Evolutionary conservation across 495 filamentous ascomycete genomes (phyloP).

Genomic region (Trichoderma gamsii): DNA sequence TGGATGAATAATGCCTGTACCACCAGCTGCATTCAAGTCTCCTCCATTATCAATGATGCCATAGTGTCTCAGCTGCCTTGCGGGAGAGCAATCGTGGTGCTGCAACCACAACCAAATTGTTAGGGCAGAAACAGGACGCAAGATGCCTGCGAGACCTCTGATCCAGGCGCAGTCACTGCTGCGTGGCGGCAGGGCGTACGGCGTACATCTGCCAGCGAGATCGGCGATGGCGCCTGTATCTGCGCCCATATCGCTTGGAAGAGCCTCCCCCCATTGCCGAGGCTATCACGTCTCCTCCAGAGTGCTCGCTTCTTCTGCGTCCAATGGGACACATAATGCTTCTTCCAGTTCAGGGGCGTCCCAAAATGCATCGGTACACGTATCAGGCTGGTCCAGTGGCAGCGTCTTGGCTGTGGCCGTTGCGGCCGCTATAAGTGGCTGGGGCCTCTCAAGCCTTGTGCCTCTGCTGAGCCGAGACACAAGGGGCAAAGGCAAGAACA

Average conservation of each 20-base stretch:
- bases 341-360: background rate
- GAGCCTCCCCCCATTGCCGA: background rate
- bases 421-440: background rate
- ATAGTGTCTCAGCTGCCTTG: too few species aligned
- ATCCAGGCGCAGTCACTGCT: background rate
- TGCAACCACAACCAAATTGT: too few species aligned
- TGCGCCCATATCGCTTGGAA: background rate
- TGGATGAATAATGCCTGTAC: too few species aligned
- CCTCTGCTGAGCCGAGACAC: background rate
- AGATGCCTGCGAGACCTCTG: background rate
- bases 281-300: background rate
- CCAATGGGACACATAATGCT: background rate
- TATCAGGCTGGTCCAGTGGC: background rate
- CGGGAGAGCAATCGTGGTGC: too few species aligned
- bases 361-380: background rate
- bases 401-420: slow-evolving; percentile 4
- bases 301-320: background rate
- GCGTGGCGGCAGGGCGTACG: background rate
- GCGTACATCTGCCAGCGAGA: background rate
- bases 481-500: background rate
- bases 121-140: background rate
- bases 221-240: background rate
- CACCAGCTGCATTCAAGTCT: background rate
- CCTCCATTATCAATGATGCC: background rate
- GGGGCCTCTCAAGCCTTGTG: slow-evolving; percentile 7